Base-by-base conservation (phyloP, 805 yeast genomes). In the Yarrowia sp. region DNA sequence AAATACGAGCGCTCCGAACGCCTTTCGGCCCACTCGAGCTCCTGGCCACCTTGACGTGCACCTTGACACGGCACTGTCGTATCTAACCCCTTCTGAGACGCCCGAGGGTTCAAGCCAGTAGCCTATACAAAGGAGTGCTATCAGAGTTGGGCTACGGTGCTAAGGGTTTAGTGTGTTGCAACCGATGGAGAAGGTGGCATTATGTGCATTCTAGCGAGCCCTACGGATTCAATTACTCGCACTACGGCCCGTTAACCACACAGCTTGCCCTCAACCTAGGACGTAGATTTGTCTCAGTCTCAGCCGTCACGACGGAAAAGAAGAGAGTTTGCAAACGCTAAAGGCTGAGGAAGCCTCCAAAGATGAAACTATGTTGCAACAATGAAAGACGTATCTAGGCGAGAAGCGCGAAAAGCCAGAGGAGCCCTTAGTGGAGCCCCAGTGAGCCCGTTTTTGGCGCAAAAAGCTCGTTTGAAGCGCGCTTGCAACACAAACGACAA, bases 221-320 rank as follows among this genome's bases (percentile, higher is more conserved):
- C n/a, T n/a, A n/a, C n/a, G n/a, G n/a, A n/a, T n/a, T n/a, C n/a
- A n/a, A n/a, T n/a, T n/a, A n/a, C n/a, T n/a, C n/a, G n/a, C n/a
- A n/a, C n/a, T n/a, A n/a, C n/a, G n/a, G n/a, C n/a, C n/a, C n/a
- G n/a, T n/a, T n/a, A n/a, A n/a, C n/a, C n/a, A n/a, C n/a, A n/a
- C n/a, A n/a, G n/a, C 32, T 44, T 29, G 51, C 51, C 25, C 35
- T 19, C 35, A 44, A 29, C 51, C 19, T 29, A 2, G 14, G 21
- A 12, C 32, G 49, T 25, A 25, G 33, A 42, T 14, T 42, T 44
- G 51, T 44, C 51, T 29, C 35, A 44, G 51, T 35, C 49, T 29
- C 51, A 29, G 25, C 24, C 16, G 35, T 44, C 35, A 27, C 32
- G 51, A 44, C 51, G 49, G 49, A 44, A 44, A 16, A 5, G 19